Percentiles rank a stretch among this genome's conserved stretches.
These are phyloP conservation scores for Pisolithus albus DNA, from an alignment of 768 basidiomycete genomes.

Conservation along the genomic window DNA sequence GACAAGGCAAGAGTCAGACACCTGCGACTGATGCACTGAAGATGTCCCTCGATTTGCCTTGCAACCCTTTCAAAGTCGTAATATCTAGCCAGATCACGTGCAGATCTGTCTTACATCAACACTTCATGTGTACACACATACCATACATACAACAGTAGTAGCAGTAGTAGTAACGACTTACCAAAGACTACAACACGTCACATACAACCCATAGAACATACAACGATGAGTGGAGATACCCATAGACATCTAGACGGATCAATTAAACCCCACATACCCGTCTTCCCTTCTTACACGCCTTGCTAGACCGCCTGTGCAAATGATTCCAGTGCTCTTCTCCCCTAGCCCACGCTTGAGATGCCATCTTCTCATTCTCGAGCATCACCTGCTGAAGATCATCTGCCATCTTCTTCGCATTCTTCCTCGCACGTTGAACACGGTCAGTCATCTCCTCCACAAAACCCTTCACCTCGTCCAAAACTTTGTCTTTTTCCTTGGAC, in stretches of 20 bases:
- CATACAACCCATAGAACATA: slow-evolving; percentile 1
- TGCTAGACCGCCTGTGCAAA: slow-evolving; percentile 16
- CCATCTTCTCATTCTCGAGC: slow-evolving; percentile 16
- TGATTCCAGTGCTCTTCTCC: slow-evolving; percentile 8
- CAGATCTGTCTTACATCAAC: neutral
- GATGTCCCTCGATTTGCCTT: neutral
- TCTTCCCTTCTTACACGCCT: slow-evolving; percentile 1
- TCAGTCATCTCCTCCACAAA: slow-evolving; percentile 19
- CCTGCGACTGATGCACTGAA: neutral
- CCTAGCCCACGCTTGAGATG: slow-evolving; percentile 11
- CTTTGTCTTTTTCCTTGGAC: slow-evolving; percentile 38
- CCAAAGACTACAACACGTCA: neutral
- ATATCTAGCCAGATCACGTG: neutral
- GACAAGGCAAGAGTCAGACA: neutral
- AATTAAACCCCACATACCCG: neutral
- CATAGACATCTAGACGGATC: neutral
- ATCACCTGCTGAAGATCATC: slow-evolving; percentile 24
- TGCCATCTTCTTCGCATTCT: slow-evolving; percentile 39
- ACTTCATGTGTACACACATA: neutral
- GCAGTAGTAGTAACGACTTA: neutral
- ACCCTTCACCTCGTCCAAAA: slow-evolving; percentile 25
- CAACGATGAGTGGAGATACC: neutral
- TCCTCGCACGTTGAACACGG: slow-evolving; percentile 39
- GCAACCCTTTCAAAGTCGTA: neutral
- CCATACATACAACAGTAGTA: neutral